phyloP scores from a whole-genome alignment of 2,329 filamentous ascomycete genomes.

The Sordariomycetes sp. region DNA sequence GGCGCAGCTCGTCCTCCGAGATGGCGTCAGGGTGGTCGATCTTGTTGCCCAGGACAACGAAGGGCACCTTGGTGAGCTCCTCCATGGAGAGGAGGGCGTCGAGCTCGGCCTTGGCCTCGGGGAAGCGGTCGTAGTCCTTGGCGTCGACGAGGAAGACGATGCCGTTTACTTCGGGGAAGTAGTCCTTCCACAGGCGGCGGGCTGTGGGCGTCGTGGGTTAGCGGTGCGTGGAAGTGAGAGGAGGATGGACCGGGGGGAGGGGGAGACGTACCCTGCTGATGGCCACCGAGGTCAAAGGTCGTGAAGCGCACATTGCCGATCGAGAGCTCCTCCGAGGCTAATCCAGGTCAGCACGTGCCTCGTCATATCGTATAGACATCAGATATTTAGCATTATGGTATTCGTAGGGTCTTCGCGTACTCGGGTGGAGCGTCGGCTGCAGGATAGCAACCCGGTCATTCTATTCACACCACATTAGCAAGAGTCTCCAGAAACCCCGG shows the following conservation, averaged over 20 bases:
- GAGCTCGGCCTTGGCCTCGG: conserved; percentile 92
- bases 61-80: conserved; percentile 88
- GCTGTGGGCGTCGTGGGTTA: conserved; percentile 38
- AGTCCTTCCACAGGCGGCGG: conserved; percentile 90
- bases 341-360: background rate
- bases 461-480: conserved; percentile 24
- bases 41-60: conserved; percentile 96
- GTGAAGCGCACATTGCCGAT: conserved; percentile 92
- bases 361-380: background rate
- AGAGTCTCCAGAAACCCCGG: no score
- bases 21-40: conserved; percentile 96
- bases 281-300: conserved; percentile 85
- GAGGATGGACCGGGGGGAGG: background rate
- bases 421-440: conserved; percentile 82
- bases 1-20: conserved; percentile 87
- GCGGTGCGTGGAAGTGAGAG: background rate
- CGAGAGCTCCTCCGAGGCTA: conserved; percentile 80
- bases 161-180: conserved; percentile 90
- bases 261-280: conserved; percentile 63
- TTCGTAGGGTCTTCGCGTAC: conserved; percentile 34
- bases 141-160: conserved; percentile 98
- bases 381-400: background rate
- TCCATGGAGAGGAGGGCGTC: conserved; percentile 95
- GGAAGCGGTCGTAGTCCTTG: conserved; percentile 89
- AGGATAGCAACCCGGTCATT: conserved; percentile 89